Percentiles rank a stretch among this genome's conserved stretches.
phyloP scores from a whole-genome alignment of 345 rosid genomes.

The Reutealis trisperma region DNA sequence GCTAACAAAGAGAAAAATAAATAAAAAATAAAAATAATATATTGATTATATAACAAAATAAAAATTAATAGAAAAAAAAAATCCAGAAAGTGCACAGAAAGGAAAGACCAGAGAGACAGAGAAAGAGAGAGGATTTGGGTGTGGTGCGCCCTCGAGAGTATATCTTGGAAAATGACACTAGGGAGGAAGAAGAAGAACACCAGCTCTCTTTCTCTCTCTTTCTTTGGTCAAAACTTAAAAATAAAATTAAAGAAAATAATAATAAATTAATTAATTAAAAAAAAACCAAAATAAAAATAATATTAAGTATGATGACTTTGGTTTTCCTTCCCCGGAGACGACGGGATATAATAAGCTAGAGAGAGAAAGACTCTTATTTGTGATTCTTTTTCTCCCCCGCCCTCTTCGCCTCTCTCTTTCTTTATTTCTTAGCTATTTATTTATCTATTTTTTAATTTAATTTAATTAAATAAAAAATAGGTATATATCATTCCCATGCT shows the following conservation, averaged over 20 bases:
- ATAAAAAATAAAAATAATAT: conserved; percentile 18
- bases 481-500: background rate
- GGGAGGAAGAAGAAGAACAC: conserved; percentile 45
- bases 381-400: conserved; percentile 51
- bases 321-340: conserved; percentile 60
- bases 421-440: background rate
- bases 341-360: conserved; percentile 52
- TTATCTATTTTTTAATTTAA: background rate
- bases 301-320: conserved; percentile 25
- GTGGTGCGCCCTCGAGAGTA: conserved; percentile 63
- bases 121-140: conserved; percentile 22
- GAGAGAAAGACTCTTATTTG: conserved; percentile 40
- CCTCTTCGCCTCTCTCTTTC: conserved; percentile 19
- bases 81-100: conserved; percentile 33
- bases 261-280: background rate
- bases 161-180: conserved; percentile 66
- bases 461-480: conserved; percentile 6
- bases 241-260: background rate
- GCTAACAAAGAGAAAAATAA: conserved; percentile 34
- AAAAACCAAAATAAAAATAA: background rate
- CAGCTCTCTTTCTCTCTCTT: conserved; percentile 38
- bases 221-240: conserved; percentile 53
- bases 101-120: conserved; percentile 12
- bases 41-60: background rate
- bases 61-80: background rate